Conservation (phyloP, 139 green algal genomes). For the Micractinium conductrix region DNA sequence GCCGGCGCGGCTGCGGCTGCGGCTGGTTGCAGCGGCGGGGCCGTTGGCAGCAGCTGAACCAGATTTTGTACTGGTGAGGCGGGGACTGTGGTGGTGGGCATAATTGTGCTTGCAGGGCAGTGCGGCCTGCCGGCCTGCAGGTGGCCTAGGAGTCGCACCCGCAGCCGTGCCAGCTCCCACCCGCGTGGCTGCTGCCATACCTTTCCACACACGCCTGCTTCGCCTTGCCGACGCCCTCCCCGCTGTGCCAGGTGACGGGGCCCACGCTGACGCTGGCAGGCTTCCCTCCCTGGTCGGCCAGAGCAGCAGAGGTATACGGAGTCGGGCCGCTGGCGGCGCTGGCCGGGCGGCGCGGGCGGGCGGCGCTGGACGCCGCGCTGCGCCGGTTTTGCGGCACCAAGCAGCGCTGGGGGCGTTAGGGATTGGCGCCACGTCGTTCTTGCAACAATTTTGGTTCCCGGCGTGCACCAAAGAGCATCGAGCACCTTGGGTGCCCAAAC, state of each 20-base stretch:
- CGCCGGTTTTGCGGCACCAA: constrained; percentile 31
- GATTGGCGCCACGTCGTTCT: no score
- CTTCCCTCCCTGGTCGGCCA: constrained; percentile 54
- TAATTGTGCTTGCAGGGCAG: not conserved
- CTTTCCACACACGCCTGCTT: not conserved
- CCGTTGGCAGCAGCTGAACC: constrained; percentile 29
- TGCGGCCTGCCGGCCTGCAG: not conserved
- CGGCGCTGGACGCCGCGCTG: constrained; percentile 28
- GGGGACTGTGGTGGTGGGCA: no score
- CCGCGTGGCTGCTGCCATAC: not conserved
- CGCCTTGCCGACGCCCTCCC: no score
- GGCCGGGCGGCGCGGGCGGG: not conserved
- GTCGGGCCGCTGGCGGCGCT: constrained; percentile 36
- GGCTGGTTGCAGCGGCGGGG: constrained; percentile 24
- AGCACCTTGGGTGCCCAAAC: no score
- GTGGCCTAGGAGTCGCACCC: no score
- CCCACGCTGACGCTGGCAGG: constrained; percentile 41
- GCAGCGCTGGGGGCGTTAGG: constrained; percentile 42
- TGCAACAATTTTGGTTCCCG: no score
- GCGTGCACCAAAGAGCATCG: no score
- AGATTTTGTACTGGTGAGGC: constrained; percentile 43
- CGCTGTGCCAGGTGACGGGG: constrained; percentile 51
- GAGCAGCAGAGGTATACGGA: constrained; percentile 50
- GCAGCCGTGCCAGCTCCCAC: not conserved
- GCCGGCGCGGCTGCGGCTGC: constrained; percentile 7